Base-by-base conservation (phyloP, 2,329 filamentous ascomycete genomes). In the Colletotrichum theobromicola region DNA sequence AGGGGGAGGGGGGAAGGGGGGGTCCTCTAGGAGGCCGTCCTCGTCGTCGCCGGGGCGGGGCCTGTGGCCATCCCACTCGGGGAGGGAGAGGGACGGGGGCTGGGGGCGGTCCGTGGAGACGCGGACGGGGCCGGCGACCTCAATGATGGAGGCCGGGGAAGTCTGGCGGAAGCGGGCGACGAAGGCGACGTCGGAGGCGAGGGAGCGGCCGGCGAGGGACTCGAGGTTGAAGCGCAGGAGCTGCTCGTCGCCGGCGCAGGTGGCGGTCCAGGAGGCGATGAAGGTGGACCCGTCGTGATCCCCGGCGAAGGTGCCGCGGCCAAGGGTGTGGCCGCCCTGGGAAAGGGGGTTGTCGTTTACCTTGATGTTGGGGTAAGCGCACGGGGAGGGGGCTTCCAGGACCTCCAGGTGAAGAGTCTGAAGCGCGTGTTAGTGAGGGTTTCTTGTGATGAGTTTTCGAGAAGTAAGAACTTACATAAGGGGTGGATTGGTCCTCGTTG, bases 161-260 rank as follows among this genome's bases (percentile, higher is more conserved):
- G 83, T 84, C 78, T 90, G 88, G 76, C 84, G 85, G 79, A 90
- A 89, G 18, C 84, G 82, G 70, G 86, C 79, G 24, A 82, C 83
- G 71, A 90, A 87, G 9, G 81, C 82, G 46, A 84, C 78, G 13
- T 74, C 71, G 72, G 85, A 80, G 26, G 84, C 78, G 30, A 87
- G 79, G 37, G 82, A 67, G 72, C 81, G 80, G 63, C 84, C 86
- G 78, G 89, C 83, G 37, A 89, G 74, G 9, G 81, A 83, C 46
- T 85, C 78, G 57, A 89, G 79, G 42, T 83, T 81, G 57, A 90
- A 84, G 71, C 81, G 84, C 78, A 90, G 79, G 16, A 85, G 77
- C 77, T 89, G 87, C 63, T 85, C 85, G 63, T 85, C 80, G 50
- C 82, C 79, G 50, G 87, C 79, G 75, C 89, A 90, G 72, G 84